Evolutionary conservation across 148 eudicot species (phyloP).

Genomic region (Silene conica): DNA sequence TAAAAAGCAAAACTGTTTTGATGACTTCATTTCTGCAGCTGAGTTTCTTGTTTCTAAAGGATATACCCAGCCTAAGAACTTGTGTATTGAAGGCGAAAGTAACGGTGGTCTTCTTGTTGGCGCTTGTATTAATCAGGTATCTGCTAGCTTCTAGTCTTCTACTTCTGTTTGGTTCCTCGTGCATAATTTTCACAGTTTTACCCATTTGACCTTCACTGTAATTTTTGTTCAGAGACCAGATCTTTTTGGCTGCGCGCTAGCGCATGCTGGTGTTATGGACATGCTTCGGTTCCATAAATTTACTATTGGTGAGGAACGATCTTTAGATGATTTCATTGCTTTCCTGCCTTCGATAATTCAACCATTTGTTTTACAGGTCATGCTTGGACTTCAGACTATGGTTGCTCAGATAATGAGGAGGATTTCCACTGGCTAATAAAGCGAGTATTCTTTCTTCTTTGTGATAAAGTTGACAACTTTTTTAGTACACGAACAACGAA

Average conservation of each 20-base stretch:
- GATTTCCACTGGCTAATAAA: slow-evolving; percentile 84
- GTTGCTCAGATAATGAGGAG: slow-evolving; percentile 89
- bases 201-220: not conserved
- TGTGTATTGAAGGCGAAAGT: slow-evolving; percentile 98
- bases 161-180: not conserved
- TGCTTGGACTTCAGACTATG: slow-evolving; percentile 92
- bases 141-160: not conserved
- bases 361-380: slow-evolving; percentile 46
- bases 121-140: slow-evolving; percentile 96
- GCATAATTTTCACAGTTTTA: not conserved
- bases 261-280: slow-evolving; percentile 98
- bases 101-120: slow-evolving; percentile 98
- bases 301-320: slow-evolving; percentile 63
- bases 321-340: not conserved
- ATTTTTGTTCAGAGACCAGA: slow-evolving; percentile 73
- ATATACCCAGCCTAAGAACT: slow-evolving; percentile 65
- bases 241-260: slow-evolving; percentile 91
- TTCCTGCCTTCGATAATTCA: slow-evolving; percentile 1
- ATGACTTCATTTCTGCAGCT: slow-evolving; percentile 85
- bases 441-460: slow-evolving; percentile 37
- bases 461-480: too few species aligned
- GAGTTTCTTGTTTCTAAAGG: slow-evolving; percentile 83
- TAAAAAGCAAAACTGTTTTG: slow-evolving; percentile 81
- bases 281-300: slow-evolving; percentile 95
- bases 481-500: too few species aligned